A percentile compares a stretch with the other conserved stretches of the same genome.
Evolutionary conservation across 83 land plant species (phyloP).

Genomic region (Picea abies): DNA sequence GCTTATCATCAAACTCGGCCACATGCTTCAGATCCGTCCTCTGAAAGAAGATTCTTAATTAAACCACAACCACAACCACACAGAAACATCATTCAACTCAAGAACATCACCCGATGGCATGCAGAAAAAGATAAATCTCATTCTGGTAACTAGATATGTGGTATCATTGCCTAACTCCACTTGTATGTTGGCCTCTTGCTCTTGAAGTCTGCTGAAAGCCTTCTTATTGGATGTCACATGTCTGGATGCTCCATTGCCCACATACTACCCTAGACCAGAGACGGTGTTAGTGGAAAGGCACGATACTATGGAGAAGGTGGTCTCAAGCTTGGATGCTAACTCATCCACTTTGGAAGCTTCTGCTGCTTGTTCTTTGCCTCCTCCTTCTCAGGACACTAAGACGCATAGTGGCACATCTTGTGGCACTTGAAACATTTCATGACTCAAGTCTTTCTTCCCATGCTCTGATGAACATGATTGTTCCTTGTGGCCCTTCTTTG

Average conservation of each 20-base stretch:
- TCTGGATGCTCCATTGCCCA: no score
- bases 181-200: background rate
- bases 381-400: background rate
- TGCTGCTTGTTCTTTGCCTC: background rate
- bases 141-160: no score
- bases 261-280: no score
- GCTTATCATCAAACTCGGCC: no score
- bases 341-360: background rate
- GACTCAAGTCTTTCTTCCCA: background rate
- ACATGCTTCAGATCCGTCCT: no score
- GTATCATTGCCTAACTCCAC: background rate
- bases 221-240: background rate
- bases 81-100: no score
- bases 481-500: background rate
- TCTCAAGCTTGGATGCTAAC: background rate
- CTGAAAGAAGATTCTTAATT: no score
- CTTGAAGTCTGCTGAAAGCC: background rate
- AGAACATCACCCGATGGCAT: no score
- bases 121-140: no score
- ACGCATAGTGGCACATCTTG: background rate
- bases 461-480: background rate
- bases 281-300: no score
- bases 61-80: no score
- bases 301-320: no score
- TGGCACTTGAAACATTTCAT: background rate